A percentile compares a stretch with the other conserved stretches of the same genome.
phyloP scores from a whole-genome alignment of 225 moss, liverwort and hornwort genomes.

The Pleurozium schreberi region DNA sequence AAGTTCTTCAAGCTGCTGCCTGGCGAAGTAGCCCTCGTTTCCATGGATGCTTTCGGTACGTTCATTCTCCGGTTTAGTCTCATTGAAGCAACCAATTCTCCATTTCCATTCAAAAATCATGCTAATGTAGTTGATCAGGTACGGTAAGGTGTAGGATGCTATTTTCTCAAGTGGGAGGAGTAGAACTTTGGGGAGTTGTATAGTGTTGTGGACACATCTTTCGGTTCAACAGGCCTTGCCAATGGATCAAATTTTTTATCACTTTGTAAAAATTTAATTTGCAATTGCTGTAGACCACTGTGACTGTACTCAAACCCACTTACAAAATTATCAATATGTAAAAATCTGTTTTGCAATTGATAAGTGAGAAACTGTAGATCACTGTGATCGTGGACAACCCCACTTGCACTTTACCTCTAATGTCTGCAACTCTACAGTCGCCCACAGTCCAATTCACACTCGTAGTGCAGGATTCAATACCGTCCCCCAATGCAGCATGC shows the following conservation, averaged over 20 bases:
- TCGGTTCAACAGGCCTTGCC: not conserved
- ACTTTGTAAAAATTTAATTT: no score
- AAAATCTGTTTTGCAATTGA: not conserved
- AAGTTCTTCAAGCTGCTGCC: constrained; percentile 68
- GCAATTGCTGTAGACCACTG: not conserved
- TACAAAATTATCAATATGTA: not conserved
- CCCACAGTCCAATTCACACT: not conserved
- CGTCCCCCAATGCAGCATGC: no score
- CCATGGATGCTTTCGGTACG: constrained; percentile 79
- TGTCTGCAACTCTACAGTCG: not conserved
- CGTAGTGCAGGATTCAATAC: no score
- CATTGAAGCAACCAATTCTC: not conserved
- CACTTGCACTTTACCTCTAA: no score
- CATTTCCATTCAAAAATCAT: not conserved
- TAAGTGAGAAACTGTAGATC: not conserved
- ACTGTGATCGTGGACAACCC: not conserved
- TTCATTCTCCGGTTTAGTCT: not conserved
- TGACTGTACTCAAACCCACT: no score
- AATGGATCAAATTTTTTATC: not conserved
- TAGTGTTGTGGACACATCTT: not conserved
- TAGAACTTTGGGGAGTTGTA: not conserved
- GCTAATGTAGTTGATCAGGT: not conserved
- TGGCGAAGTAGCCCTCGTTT: constrained; percentile 81
- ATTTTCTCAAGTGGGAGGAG: not conserved
- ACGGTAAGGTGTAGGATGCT: not conserved